Evolutionary conservation across 495 filamentous ascomycete genomes (phyloP).

Genomic region (Staphylotrichum tortipilum): DNA sequence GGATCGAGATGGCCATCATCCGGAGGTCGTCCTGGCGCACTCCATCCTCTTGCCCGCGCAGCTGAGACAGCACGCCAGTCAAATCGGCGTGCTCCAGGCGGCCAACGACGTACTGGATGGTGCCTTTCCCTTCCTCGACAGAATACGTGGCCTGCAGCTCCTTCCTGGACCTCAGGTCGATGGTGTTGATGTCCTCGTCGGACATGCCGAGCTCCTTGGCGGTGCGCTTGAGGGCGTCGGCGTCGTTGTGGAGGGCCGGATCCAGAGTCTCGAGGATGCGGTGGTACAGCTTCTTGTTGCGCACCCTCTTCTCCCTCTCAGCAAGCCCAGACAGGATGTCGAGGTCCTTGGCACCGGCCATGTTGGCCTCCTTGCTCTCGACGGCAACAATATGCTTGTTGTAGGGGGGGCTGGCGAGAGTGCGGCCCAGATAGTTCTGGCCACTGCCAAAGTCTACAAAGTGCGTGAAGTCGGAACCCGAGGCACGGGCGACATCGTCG

Average conservation of each 20-base stretch:
- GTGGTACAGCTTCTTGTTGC: conserved; percentile 68
- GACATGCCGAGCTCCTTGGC: conserved; percentile 27
- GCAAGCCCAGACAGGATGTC: conserved; percentile 68
- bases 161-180: conserved; percentile 40
- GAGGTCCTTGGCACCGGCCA: conserved; percentile 71
- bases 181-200: conserved; percentile 26
- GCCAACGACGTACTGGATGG: conserved; percentile 59
- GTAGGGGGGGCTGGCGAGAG: conserved; percentile 75
- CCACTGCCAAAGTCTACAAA: conserved; percentile 93
- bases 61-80: conserved; percentile 43
- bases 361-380: conserved; percentile 77
- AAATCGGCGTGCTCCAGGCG: conserved; percentile 52
- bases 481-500: conserved; percentile 34
- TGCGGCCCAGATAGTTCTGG: conserved; percentile 88
- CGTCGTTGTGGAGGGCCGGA: conserved; percentile 31
- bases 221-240: conserved; percentile 31
- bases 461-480: conserved; percentile 59
- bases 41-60: conserved; percentile 24
- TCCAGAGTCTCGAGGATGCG: conserved; percentile 33
- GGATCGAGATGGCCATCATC: conserved; percentile 85
- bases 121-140: conserved; percentile 49
- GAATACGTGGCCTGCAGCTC: conserved; percentile 39
- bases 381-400: conserved; percentile 82
- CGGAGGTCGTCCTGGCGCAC: conserved; percentile 32
- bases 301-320: conserved; percentile 55